A percentile compares a stretch with the other conserved stretches of the same genome.
phyloP scores from a whole-genome alignment of 371 early-diverging fungal genomes.

The Rhizopus sp. region DNA sequence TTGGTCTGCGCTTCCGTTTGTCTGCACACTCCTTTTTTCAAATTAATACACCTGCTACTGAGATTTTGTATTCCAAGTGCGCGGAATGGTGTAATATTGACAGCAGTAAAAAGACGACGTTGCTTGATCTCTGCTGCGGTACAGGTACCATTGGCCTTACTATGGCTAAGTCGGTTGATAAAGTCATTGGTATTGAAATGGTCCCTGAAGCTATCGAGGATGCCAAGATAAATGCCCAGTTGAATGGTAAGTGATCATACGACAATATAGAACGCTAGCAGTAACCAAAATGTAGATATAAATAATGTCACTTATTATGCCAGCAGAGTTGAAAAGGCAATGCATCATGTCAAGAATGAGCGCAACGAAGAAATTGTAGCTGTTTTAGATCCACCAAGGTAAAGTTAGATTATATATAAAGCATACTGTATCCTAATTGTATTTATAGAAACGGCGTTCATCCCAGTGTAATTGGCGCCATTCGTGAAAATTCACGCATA shows the following conservation, averaged over 20 bases:
- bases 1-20: slow-evolving; percentile 64
- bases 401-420: slow-evolving; percentile 2
- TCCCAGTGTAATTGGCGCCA: slow-evolving; percentile 62
- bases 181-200: slow-evolving; percentile 77
- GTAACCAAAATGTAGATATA: slow-evolving; percentile 28
- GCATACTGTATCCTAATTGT: slow-evolving; percentile 14
- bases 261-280: background rate
- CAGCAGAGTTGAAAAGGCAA: slow-evolving; percentile 68
- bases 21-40: slow-evolving; percentile 79
- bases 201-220: slow-evolving; percentile 67
- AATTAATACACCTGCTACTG: slow-evolving; percentile 72
- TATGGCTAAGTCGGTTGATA: slow-evolving; percentile 62
- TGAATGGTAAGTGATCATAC: slow-evolving; percentile 49
- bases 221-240: slow-evolving; percentile 65
- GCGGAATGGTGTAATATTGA: slow-evolving; percentile 38
- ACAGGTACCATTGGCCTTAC: slow-evolving; percentile 83
- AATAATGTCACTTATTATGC: slow-evolving; percentile 62
- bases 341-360: slow-evolving; percentile 44
- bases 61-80: slow-evolving; percentile 56
- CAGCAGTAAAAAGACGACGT: slow-evolving; percentile 27
- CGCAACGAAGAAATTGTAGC: slow-evolving; percentile 51
- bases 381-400: slow-evolving; percentile 85
- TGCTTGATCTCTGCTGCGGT: slow-evolving; percentile 83
- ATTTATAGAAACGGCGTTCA: slow-evolving; percentile 59
- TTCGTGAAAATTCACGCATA: slow-evolving; percentile 61